Conservation (phyloP, 2,329 filamentous ascomycete species). For the Neofusicoccum ribis region DNA sequence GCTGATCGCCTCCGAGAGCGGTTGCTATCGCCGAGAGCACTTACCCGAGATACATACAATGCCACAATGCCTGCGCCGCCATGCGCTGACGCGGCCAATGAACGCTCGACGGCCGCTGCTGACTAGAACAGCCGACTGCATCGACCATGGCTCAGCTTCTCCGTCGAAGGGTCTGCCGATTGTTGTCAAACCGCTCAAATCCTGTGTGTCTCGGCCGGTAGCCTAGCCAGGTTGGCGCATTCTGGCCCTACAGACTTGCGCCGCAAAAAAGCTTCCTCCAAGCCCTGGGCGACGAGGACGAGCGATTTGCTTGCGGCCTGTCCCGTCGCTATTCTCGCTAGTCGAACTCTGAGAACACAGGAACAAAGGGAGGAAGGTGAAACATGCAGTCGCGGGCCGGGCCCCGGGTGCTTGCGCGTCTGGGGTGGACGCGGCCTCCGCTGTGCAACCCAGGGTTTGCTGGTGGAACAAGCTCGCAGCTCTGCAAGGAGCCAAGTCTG, state of each 20-base stretch:
- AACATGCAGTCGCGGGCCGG: neutral
- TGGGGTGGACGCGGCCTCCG: neutral
- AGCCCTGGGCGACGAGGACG: neutral
- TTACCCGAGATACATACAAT: neutral
- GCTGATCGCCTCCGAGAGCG: neutral
- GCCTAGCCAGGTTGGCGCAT: neutral
- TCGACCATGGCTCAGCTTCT: slow-evolving; percentile 1
- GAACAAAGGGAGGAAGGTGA: neutral
- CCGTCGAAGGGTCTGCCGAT: neutral
- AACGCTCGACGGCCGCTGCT: neutral
- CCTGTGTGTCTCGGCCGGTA: neutral
- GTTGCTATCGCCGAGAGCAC: neutral
- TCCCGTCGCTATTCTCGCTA: neutral
- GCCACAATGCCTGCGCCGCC: neutral
- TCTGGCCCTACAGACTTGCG: neutral
- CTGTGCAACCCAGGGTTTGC: neutral
- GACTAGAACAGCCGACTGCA: neutral
- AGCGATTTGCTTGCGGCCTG: neutral
- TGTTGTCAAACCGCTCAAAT: neutral
- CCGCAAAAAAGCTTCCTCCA: neutral
- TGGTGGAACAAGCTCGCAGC: neutral
- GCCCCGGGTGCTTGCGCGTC: neutral
- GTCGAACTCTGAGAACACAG: neutral
- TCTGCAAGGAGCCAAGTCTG: neutral
- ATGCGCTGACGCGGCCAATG: slow-evolving; percentile 10